Evolutionary conservation across 2,329 filamentous ascomycete species (phyloP), one percentile per base, ranked within the genome.

Genomic region (Aspergillus pseudonomiae): DNA sequence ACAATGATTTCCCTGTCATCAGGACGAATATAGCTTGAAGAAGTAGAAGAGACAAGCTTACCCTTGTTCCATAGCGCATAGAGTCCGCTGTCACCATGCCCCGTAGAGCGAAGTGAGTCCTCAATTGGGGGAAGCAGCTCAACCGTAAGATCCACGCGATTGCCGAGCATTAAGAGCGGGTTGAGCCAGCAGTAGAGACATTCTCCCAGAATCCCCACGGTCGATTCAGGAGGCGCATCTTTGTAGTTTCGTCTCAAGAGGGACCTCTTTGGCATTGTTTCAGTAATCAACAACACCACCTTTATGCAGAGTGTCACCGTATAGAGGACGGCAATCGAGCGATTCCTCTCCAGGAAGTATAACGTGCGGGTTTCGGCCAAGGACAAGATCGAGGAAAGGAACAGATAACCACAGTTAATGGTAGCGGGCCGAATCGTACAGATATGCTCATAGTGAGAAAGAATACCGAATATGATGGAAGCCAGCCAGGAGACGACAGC

Each of bases 101-200:
- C 46, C 3, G 46, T 30, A 19, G 46, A 50, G 16, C 46, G 26
- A 28, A 50, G 24, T 9, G 19, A 34, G 34, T 78, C 75, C 62
- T 81, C 80, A 16, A 82, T 65, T 4, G 73, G 63, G 57, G 75
- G 78, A 1, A 84, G 73, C 50, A 81, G 78, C 5, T 81, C 77
- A 0, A 82, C 70, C 1, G 68, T 68, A 34, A 84, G 63, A 4
- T 73, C 68, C 10, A 75, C 62, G 19, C 64, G 70, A 21, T 70
- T 75, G 2, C 76, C 75, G 10, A 62, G 63, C 64, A 71, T 64
- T 48, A 78, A 68, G 5, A 77, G 56, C 9, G 59, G 65, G 58
- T 73, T 74, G n/a, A 75, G 63, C 73, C 73, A 75, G 67, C 68
- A 73, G 48, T 73, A 63, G 12, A 69, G 48, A 24, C 64, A 19